A percentile compares a stretch with the other conserved stretches of the same genome.
Conservation (phyloP, 495 filamentous ascomycete species). For the Thermothielavioides terrestris region DNA sequence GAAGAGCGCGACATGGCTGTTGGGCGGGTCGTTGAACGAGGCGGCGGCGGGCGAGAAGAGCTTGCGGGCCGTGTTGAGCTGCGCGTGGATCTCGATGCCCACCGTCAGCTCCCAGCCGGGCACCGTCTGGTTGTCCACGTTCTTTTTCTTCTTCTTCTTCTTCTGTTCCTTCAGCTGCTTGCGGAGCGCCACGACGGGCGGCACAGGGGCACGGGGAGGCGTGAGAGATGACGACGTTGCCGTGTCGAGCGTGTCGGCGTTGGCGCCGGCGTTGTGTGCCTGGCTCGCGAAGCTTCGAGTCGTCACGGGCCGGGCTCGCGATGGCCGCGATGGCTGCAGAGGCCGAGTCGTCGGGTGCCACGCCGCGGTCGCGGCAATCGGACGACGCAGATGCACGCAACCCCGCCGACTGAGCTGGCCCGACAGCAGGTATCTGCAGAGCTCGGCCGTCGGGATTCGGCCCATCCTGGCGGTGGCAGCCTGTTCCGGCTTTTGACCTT, state of each 20-base stretch:
- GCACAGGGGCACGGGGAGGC: neutral
- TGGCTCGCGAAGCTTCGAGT: neutral
- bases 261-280: too few relatives aligned
- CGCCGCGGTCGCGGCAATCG: neutral
- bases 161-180: conserved; percentile 70
- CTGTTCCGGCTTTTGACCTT: too few relatives aligned
- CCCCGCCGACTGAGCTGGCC: conserved; percentile 33
- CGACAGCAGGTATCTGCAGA: conserved; percentile 41
- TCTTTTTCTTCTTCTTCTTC: conserved; percentile 42
- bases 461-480: too few relatives aligned
- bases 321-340: too few relatives aligned
- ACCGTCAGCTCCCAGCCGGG: conserved; percentile 82
- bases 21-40: conserved; percentile 60
- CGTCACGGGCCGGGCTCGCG: too few relatives aligned
- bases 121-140: conserved; percentile 43
- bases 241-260: too few relatives aligned
- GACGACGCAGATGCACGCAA: conserved; percentile 28
- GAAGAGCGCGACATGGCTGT: conserved; percentile 79
- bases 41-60: conserved; percentile 72
- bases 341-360: neutral
- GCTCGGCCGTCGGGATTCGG: conserved; percentile 27
- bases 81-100: conserved; percentile 95
- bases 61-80: conserved; percentile 78
- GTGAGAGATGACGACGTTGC: neutral
- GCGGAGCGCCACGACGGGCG: conserved; percentile 45